Evolutionary conservation across 1,284 basidiomycete species (phyloP).

Genomic region (Ganoderma boninense): DNA sequence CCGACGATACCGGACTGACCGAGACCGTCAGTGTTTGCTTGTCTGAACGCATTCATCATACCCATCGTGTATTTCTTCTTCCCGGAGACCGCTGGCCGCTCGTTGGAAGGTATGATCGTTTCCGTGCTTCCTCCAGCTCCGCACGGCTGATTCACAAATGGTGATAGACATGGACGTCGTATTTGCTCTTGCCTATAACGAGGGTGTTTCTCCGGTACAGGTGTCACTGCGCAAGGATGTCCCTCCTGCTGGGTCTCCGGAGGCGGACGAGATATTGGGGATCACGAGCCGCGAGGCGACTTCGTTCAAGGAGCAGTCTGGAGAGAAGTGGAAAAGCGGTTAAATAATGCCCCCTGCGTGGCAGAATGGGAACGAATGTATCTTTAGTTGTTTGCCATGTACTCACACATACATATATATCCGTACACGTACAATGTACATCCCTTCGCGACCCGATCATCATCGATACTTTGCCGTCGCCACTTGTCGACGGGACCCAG

Average conservation of each 20-base stretch:
- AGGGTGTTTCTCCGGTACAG: slow-evolving; percentile 62
- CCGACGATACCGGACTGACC: slow-evolving; percentile 1
- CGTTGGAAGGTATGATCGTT: slow-evolving; percentile 57
- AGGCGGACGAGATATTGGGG: slow-evolving; percentile 61
- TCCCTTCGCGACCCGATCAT: too few relatives aligned
- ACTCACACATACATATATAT: background rate
- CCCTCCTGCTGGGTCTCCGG: slow-evolving; percentile 59
- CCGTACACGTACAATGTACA: too few relatives aligned
- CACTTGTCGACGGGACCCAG: too few relatives aligned
- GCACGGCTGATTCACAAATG: background rate
- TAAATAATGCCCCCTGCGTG: background rate
- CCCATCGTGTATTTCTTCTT: slow-evolving; percentile 71
- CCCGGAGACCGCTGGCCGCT: slow-evolving; percentile 73
- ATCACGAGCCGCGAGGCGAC: slow-evolving; percentile 30
- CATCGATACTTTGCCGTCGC: too few relatives aligned
- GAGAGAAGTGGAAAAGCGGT: slow-evolving; percentile 17
- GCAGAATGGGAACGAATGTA: background rate
- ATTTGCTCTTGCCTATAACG: slow-evolving; percentile 66
- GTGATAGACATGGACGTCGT: slow-evolving; percentile 67
- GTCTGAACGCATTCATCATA: slow-evolving; percentile 66
- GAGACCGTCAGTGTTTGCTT: slow-evolving; percentile 59
- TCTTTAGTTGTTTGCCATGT: background rate
- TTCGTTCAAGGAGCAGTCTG: slow-evolving; percentile 19
- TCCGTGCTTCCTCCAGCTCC: background rate
- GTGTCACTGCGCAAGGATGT: slow-evolving; percentile 66